These are phyloP conservation scores for Fusarium austroafricanum DNA, from an alignment of 2,329 filamentous ascomycete species.

Conservation along the genomic window DNA sequence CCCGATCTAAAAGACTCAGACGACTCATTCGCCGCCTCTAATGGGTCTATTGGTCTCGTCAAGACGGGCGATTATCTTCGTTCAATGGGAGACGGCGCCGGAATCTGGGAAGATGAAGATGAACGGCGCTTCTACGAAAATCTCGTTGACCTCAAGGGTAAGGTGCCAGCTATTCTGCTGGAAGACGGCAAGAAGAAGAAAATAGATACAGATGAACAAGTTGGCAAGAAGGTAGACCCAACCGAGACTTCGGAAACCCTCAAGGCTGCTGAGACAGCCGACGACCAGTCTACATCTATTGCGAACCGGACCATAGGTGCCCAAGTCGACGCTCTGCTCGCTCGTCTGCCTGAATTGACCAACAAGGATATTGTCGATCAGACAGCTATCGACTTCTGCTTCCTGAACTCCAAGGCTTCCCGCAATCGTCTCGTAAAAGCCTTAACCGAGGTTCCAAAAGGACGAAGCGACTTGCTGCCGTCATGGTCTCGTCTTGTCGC, in stretches of 20 bases:
- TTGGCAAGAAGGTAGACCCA: constrained; percentile 77
- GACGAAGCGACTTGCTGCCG: constrained; percentile 88
- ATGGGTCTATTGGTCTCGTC: constrained; percentile 88
- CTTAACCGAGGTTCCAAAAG: constrained; percentile 93
- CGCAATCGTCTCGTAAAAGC: constrained; percentile 94
- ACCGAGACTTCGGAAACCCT: constrained; percentile 60
- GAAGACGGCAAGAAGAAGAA: constrained; percentile 98
- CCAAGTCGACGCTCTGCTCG: constrained; percentile 90
- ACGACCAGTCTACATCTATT: constrained; percentile 93
- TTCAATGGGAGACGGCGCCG: constrained; percentile 88
- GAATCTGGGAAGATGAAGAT: constrained; percentile 99
- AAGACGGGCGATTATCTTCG: constrained; percentile 94
- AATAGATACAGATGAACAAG: constrained; percentile 80
- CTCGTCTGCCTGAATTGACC: constrained; percentile 89
- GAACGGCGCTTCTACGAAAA: constrained; percentile 99
- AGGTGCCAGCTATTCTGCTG: constrained; percentile 91
- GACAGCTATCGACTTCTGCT: constrained; percentile 95
- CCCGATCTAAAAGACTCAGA: constrained; percentile 90
- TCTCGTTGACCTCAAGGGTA: constrained; percentile 91
- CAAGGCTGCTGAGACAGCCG: constrained; percentile 67
- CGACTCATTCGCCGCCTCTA: constrained; percentile 70
- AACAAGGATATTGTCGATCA: constrained; percentile 94
- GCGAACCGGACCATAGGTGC: constrained; percentile 98
- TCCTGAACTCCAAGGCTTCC: constrained; percentile 97
- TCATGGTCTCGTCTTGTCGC: constrained; percentile 93